Base-by-base conservation (phyloP, 768 basidiomycete species). In the Cystofilobasidium capitatum region DNA sequence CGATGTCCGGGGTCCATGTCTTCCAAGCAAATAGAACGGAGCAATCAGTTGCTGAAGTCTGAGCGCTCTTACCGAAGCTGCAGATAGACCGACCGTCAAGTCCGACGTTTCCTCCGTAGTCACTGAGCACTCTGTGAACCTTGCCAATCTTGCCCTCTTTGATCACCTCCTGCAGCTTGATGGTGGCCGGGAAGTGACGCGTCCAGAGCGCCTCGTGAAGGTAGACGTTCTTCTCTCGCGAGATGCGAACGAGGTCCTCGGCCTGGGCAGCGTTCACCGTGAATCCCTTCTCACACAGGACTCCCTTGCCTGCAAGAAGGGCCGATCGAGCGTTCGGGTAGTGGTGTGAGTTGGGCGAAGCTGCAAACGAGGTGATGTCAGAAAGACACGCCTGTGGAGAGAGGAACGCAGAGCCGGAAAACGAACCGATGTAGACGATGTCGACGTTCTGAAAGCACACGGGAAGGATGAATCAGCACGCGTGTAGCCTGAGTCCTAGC, bases 261-360 rank as follows among this genome's bases (percentile, higher is more conserved):
- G 90, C 80, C 74, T 93, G 89, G 2, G 85, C 82, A 7, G 82
- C 79, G 73, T 90, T 91, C 70, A 80, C 82, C 1, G 91, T 92
- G 61, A 88, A 86, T 0, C 89, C 88, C 62, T 94, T 93, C 77
- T 94, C 91, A 77, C 88, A 88, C 31, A 93, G 83, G 47, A 93
- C 85, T 75, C 91, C 84, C 77, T 92, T 94, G 66, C 84, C 85
- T 5, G 86, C 87, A 70, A 83, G 82, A 72, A 93, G 83, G 10
- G 88, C 87, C 65, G 83, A 86, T 71, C 86, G 77, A 0, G 89
- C 84, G 73, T 89, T 88, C 69, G 80, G 79, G 75, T 90, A 89
- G 79, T 94, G 91, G 69, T 82, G 80, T 1, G 88, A 87, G 75
- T 94, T 89, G 3, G 91, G 91, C 3, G 90, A 90, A 10, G 88